A percentile compares a stretch with the other conserved stretches of the same genome.
These are phyloP conservation scores for Pestalotiopsis sp. DNA, from an alignment of 2,329 filamentous ascomycete species.

Conservation along the genomic window DNA sequence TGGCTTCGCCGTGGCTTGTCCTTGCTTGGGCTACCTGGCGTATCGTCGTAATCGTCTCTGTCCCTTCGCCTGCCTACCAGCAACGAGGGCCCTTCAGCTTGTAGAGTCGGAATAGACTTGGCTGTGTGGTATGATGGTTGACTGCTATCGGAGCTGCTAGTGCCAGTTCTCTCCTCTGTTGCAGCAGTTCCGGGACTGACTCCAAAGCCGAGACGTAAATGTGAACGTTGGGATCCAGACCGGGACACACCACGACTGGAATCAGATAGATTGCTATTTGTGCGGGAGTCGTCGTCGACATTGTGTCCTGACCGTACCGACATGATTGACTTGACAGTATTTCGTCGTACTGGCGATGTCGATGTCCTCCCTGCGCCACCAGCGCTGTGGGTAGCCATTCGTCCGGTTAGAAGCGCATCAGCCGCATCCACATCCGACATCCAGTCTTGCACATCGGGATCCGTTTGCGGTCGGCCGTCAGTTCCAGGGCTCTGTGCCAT, in stretches of 20 bases:
- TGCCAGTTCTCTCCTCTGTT: slow-evolving; percentile 35
- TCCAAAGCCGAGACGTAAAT: slow-evolving; percentile 35
- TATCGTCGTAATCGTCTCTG: slow-evolving; percentile 29
- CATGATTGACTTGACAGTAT: slow-evolving; percentile 15
- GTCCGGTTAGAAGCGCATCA: slow-evolving; percentile 51
- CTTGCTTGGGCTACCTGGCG: slow-evolving; percentile 60
- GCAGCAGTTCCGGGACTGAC: slow-evolving; percentile 30
- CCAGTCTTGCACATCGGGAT: slow-evolving; percentile 62
- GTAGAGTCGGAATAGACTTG: slow-evolving; percentile 52
- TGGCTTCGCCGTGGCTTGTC: slow-evolving; percentile 54
- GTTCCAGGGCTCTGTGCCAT: slow-evolving; percentile 42
- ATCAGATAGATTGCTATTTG: slow-evolving; percentile 60
- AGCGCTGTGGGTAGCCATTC: slow-evolving; percentile 38
- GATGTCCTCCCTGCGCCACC: slow-evolving; percentile 19
- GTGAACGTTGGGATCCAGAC: slow-evolving; percentile 38
- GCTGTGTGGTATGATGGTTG: slow-evolving; percentile 54
- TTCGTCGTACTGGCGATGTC: slow-evolving; percentile 18
- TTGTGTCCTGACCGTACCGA: slow-evolving; percentile 29
- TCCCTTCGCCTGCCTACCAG: slow-evolving; percentile 37
- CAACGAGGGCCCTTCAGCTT: slow-evolving; percentile 54
- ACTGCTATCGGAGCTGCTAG: slow-evolving; percentile 33
- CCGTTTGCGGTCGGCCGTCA: slow-evolving; percentile 36
- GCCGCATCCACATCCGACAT: slow-evolving; percentile 58
- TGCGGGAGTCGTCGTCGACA: slow-evolving; percentile 52
- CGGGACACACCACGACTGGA: slow-evolving; percentile 49